Conservation (phyloP, 352 stramenopile genomes). For the Ochromonadaceae sp. region DNA sequence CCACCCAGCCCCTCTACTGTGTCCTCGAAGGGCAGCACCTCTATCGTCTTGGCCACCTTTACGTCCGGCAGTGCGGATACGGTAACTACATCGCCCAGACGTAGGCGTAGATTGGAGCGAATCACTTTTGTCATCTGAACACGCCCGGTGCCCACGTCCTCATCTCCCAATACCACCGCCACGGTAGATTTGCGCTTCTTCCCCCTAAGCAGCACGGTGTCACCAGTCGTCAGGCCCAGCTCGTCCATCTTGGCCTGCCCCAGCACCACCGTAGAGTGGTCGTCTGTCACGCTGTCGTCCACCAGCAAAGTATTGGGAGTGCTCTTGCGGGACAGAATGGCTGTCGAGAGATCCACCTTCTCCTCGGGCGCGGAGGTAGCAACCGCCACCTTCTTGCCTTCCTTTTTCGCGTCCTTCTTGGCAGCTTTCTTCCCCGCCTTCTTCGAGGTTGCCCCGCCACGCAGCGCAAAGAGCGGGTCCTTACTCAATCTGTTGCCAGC, state of each 20-base stretch:
- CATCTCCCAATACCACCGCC: conserved; percentile 38
- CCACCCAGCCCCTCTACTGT: conserved; percentile 32
- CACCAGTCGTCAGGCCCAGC: conserved; percentile 56
- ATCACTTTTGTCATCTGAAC: conserved; percentile 25
- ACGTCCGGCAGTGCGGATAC: conserved; percentile 47
- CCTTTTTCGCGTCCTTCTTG: too few relatives aligned
- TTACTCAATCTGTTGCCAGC: too few relatives aligned
- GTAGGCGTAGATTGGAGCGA: conserved; percentile 35
- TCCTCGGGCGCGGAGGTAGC: too few relatives aligned
- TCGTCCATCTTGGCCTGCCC: conserved; percentile 39
- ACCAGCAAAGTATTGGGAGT: conserved; percentile 10
- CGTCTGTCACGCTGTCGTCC: conserved; percentile 20
- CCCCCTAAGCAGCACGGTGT: conserved; percentile 54
- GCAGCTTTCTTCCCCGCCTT: too few relatives aligned
- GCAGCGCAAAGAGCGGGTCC: too few relatives aligned
- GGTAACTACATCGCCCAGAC: conserved; percentile 46
- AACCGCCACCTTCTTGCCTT: too few relatives aligned
- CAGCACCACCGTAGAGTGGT: conserved; percentile 37
- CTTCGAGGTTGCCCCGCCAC: too few relatives aligned
- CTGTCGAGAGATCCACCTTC: conserved; percentile 5
- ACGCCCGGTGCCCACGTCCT: conserved; percentile 23
- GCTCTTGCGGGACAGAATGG: neutral
- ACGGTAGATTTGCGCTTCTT: conserved; percentile 56
- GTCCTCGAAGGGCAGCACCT: conserved; percentile 46
- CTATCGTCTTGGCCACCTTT: conserved; percentile 56